Evolutionary conservation across 768 basidiomycete genomes (phyloP).

Genomic region (Lactarius sanguifluus): DNA sequence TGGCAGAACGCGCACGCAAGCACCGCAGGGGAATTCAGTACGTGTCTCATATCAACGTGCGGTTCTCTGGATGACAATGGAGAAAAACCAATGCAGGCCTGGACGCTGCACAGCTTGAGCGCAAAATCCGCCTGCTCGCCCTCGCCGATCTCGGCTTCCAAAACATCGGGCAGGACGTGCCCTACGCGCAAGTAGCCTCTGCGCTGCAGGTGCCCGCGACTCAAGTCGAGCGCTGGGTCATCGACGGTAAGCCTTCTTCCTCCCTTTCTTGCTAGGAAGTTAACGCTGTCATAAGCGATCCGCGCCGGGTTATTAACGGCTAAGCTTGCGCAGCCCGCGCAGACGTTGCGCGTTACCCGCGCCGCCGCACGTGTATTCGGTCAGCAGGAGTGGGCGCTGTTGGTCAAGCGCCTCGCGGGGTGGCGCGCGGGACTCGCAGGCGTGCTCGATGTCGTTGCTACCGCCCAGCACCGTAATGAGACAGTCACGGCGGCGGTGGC

Average conservation of each 20-base stretch:
- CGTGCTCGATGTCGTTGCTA: slow-evolving; percentile 67
- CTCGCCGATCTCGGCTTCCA: slow-evolving; percentile 73
- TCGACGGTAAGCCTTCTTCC: slow-evolving; percentile 61
- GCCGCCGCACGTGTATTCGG: slow-evolving; percentile 46
- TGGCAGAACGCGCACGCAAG: slow-evolving; percentile 43
- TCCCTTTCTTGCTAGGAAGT: no score
- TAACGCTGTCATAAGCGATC: slow-evolving; percentile 52
- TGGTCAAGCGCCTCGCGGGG: slow-evolving; percentile 36
- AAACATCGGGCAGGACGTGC: slow-evolving; percentile 68
- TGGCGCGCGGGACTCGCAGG: slow-evolving; percentile 74
- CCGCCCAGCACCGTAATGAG: slow-evolving; percentile 46
- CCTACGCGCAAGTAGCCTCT: slow-evolving; percentile 67
- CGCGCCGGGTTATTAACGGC: slow-evolving; percentile 76
- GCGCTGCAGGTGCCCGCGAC: slow-evolving; percentile 60
- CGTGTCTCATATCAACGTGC: slow-evolving; percentile 6
- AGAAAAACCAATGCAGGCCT: slow-evolving; percentile 44
- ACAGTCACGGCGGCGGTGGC: slow-evolving; percentile 22
- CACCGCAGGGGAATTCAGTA: slow-evolving; percentile 58
- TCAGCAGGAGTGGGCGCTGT: not conserved
- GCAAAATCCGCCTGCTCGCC: slow-evolving; percentile 75
- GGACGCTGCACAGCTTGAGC: slow-evolving; percentile 59
- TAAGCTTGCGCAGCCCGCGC: slow-evolving; percentile 78
- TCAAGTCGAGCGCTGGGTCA: slow-evolving; percentile 84
- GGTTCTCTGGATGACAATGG: not conserved
- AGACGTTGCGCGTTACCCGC: slow-evolving; percentile 68